A percentile compares a stretch with the other conserved stretches of the same genome.
Evolutionary conservation across 2,329 filamentous ascomycete species (phyloP).

Genomic region (Phaeosphaeria sp.): DNA sequence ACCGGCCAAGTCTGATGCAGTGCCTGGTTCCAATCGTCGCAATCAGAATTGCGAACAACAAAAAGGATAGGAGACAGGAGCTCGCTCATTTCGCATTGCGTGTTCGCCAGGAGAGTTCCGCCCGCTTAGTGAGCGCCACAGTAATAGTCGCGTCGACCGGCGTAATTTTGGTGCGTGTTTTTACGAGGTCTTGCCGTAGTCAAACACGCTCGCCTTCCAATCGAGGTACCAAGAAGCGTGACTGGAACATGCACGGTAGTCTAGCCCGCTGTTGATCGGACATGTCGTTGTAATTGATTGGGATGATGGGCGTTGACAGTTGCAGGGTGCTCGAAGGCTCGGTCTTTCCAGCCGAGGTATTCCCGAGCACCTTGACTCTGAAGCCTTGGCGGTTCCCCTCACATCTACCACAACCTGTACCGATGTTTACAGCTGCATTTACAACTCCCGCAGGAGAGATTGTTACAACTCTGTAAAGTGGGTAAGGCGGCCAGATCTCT

Average conservation of each 20-base stretch:
- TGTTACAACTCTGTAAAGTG: slow-evolving; percentile 10
- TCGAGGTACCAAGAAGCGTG: background rate
- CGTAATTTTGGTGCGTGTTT: slow-evolving; percentile 5
- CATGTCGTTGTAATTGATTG: background rate
- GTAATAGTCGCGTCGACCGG: slow-evolving; percentile 13
- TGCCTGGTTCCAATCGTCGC: background rate
- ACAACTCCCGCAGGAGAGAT: background rate
- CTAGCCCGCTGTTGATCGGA: background rate
- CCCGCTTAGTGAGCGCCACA: slow-evolving; percentile 22
- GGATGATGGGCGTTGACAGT: background rate
- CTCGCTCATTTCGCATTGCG: slow-evolving; percentile 24
- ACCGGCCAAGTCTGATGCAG: background rate
- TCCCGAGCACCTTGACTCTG: background rate
- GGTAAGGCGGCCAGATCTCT: slow-evolving; percentile 1
- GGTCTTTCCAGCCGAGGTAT: background rate
- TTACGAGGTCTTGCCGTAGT: background rate
- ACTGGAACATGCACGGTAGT: background rate
- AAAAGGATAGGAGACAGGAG: slow-evolving; percentile 2
- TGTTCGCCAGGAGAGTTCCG: slow-evolving; percentile 11
- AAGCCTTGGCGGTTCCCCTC: background rate
- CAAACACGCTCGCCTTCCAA: background rate
- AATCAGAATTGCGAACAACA: background rate
- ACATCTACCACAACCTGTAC: background rate
- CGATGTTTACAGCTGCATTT: background rate
- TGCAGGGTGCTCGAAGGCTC: background rate